Evolutionary conservation across 1,284 basidiomycete species (phyloP).

Genomic region (Hymenochaete sp.): DNA sequence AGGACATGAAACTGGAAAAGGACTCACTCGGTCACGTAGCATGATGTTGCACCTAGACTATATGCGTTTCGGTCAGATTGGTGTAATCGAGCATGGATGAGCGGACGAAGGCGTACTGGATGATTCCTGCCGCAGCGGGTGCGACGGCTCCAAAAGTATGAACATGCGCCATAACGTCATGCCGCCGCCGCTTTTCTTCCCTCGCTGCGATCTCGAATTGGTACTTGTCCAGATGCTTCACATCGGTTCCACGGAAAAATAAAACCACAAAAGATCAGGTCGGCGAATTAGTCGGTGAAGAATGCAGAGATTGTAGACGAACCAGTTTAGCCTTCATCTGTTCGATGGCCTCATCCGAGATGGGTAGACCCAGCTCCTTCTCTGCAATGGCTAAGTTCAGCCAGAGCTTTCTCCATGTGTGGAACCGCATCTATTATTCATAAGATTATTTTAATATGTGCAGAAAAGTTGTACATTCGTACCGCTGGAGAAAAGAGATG

Average conservation of each 20-base stretch:
- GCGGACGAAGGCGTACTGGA: conserved; percentile 61
- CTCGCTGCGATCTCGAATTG: conserved; percentile 90
- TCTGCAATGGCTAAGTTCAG: conserved; percentile 94
- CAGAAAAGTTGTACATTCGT: conserved; percentile 21
- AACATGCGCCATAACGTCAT: conserved; percentile 99
- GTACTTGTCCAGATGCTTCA: conserved; percentile 78
- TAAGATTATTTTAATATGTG: neutral
- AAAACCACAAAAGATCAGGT: conserved; percentile 1
- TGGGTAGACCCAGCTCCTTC: conserved; percentile 88
- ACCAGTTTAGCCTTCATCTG: conserved; percentile 93
- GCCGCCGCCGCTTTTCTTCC: conserved; percentile 96
- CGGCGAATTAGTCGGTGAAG: neutral
- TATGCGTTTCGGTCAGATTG: conserved; percentile 9
- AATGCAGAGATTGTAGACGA: conserved; percentile 24
- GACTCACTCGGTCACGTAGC: conserved; percentile 93
- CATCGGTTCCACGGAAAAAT: no score
- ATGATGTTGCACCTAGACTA: conserved; percentile 93
- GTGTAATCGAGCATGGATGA: neutral
- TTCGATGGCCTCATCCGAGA: conserved; percentile 84
- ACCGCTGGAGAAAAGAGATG: conserved; percentile 90
- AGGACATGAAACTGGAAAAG: neutral
- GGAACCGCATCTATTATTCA: conserved; percentile 76
- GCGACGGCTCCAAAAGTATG: conserved; percentile 94
- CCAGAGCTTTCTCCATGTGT: conserved; percentile 97
- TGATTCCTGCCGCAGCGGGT: conserved; percentile 94